These are phyloP conservation scores for Halteria grandinella DNA, from an alignment of 73 alveolate species.

Conservation along the genomic window DNA sequence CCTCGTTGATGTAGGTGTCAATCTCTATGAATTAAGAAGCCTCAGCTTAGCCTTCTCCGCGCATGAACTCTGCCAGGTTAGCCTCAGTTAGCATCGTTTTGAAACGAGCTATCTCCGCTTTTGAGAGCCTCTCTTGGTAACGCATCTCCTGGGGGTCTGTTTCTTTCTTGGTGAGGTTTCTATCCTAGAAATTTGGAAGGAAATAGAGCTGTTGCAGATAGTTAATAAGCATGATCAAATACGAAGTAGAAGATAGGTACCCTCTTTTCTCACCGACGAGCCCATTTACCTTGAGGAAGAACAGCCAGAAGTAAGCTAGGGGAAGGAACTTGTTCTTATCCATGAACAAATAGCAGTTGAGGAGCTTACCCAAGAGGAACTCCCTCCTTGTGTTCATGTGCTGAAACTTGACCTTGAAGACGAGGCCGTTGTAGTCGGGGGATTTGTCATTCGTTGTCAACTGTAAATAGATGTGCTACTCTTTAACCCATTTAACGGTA, in stretches of 20 bases:
- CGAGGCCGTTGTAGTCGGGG: background rate
- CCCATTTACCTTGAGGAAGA: conserved; percentile 4
- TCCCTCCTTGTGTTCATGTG: conserved; percentile 29
- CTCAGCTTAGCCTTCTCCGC: too few relatives aligned
- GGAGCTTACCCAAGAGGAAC: background rate
- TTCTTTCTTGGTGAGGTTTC: too few relatives aligned
- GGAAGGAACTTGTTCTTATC: background rate
- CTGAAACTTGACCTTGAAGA: conserved; percentile 18
- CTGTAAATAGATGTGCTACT: conserved; percentile 4
- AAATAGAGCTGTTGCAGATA: background rate
- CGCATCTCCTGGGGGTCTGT: too few relatives aligned
- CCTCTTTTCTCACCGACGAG: conserved; percentile 15
- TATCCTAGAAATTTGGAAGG: conserved; percentile 6
- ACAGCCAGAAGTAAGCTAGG: background rate
- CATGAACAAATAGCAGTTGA: conserved; percentile 2
- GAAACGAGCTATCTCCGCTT: too few relatives aligned
- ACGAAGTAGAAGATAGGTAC: conserved; percentile 11
- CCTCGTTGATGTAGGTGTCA: too few relatives aligned
- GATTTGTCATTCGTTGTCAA: background rate
- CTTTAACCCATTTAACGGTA: background rate
- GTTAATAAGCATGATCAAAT: conserved; percentile 19
- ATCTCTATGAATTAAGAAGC: too few relatives aligned
- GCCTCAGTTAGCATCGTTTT: too few relatives aligned
- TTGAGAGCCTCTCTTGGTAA: too few relatives aligned
- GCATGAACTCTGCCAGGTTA: too few relatives aligned